Base-by-base conservation (phyloP, 208 protist species). In the Zelonia costaricensis region DNA sequence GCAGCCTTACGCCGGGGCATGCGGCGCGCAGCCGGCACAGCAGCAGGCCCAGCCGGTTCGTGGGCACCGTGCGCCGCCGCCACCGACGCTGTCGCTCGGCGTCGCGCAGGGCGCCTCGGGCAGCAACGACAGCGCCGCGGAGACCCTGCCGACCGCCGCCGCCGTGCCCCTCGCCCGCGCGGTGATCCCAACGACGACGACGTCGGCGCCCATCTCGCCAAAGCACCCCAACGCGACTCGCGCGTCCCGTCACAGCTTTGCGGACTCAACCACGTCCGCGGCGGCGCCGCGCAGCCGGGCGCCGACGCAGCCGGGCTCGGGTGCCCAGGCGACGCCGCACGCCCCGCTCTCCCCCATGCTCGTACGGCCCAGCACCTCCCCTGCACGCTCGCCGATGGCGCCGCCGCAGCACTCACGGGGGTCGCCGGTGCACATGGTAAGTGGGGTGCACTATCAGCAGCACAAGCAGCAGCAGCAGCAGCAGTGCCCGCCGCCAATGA, bases 131-230 rank as follows among this genome's bases (percentile, higher is more conserved):
- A 30, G 1, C 3, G 20, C 4, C 28, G 33, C 15, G 22, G 1
- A 10, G 31, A 38, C 33, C 4, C 4, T 13, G 33, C 4, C 10
- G 33, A 38, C 33, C 4, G 33, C 33, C 33, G 10, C 7, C 33
- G 33, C 33, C 4, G 33, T n/a, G n/a, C n/a, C n/a, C n/a, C n/a
- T n/a, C n/a, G n/a, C 33, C 4, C 18, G 13, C 51, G 3, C 27
- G 28, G 12, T 15, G 8, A 62, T 51, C 16, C 31, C 63, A 6
- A 31, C 22, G 20, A 56, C 54, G 35, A 57, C 25, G 3, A 57
- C 39, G 27, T 45, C 55, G 2, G 46, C 55, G 3, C 55, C 63
- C 1, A 57, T 27, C 6, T 62, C 63, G 12, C 33, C 47, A 0
- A 45, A 39, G 5, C 20, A 33, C 42, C 12, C 46, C 33, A 22